Conservation (phyloP, 257 asterid species). For the Salvia hispanica region DNA sequence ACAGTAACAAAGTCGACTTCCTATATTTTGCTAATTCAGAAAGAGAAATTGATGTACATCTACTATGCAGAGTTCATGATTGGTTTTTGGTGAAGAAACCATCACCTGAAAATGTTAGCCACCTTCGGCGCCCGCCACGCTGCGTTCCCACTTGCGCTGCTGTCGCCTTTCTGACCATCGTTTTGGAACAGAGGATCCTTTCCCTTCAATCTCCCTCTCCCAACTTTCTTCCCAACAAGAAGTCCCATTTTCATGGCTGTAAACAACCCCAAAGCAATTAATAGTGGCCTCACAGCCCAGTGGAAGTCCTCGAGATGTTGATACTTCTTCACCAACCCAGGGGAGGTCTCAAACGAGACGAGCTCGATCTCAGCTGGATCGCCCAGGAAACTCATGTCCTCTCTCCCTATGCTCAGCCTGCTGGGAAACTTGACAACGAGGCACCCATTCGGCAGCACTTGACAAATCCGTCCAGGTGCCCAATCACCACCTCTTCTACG, state of each 20-base stretch:
- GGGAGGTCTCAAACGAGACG: constrained; percentile 61
- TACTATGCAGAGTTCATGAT: background rate
- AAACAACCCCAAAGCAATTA: constrained; percentile 72
- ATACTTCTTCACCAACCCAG: constrained; percentile 65
- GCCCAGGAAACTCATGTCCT: constrained; percentile 50
- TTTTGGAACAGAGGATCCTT: constrained; percentile 22
- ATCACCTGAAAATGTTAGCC: constrained; percentile 61
- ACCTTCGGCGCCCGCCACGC: constrained; percentile 77
- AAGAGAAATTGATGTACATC: constrained; percentile 3
- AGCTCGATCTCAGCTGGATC: constrained; percentile 85
- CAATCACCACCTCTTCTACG: constrained; percentile 61
- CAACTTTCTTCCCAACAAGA: constrained; percentile 58
- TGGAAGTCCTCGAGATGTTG: constrained; percentile 88
- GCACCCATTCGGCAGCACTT: constrained; percentile 79
- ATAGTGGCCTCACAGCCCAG: constrained; percentile 84
- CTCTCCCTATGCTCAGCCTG: constrained; percentile 46
- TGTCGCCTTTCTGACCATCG: constrained; percentile 26
- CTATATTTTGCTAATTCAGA: background rate
- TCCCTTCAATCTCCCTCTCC: constrained; percentile 47
- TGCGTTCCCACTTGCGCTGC: background rate
- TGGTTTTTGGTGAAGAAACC: background rate
- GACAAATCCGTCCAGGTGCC: constrained; percentile 64
- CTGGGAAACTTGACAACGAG: constrained; percentile 72
- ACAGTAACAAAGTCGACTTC: constrained; percentile 24
- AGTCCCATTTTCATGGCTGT: constrained; percentile 76